Conservation (phyloP, 140 eudicot genomes). For the Erigeron philadelphicus region DNA sequence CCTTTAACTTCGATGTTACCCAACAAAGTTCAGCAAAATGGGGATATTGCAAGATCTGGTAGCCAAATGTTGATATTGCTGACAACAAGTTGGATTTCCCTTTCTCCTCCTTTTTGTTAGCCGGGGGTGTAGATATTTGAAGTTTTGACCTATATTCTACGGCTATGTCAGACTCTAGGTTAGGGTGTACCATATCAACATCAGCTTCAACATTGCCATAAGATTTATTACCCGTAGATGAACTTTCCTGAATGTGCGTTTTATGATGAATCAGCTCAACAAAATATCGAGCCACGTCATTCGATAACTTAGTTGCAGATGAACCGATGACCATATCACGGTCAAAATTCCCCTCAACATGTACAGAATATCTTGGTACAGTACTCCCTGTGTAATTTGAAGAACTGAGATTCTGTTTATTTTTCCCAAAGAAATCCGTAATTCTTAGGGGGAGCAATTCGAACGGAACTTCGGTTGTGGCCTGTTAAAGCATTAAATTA, state of each 20-base stretch:
- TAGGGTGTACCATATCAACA: constrained; percentile 21
- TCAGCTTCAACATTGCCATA: constrained; percentile 25
- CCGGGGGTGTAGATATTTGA: constrained; percentile 29
- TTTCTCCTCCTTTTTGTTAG: constrained; percentile 37
- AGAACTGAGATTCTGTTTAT: constrained; percentile 32
- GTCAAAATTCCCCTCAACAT: constrained; percentile 51
- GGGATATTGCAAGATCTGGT: constrained; percentile 78
- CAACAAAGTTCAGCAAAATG: constrained; percentile 99
- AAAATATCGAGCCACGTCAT: constrained; percentile 60
- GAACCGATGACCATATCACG: constrained; percentile 42
- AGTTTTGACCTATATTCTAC: constrained; percentile 23
- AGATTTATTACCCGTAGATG: constrained; percentile 26
- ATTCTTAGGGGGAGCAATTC: constrained; percentile 54
- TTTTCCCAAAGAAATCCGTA: constrained; percentile 59
- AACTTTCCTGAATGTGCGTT: constrained; percentile 34
- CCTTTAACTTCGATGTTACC: constrained; percentile 88
- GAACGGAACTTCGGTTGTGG: constrained; percentile 65
- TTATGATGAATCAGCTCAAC: constrained; percentile 51
- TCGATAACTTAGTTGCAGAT: constrained; percentile 59
- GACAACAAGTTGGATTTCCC: constrained; percentile 63
- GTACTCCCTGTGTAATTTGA: constrained; percentile 38
- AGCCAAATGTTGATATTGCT: constrained; percentile 74
- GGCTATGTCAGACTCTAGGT: constrained; percentile 27
- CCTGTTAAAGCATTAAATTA: constrained; percentile 41
- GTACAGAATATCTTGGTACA: constrained; percentile 50